Evolutionary conservation across 805 yeast genomes (phyloP).

Genomic region (Candida maris): DNA sequence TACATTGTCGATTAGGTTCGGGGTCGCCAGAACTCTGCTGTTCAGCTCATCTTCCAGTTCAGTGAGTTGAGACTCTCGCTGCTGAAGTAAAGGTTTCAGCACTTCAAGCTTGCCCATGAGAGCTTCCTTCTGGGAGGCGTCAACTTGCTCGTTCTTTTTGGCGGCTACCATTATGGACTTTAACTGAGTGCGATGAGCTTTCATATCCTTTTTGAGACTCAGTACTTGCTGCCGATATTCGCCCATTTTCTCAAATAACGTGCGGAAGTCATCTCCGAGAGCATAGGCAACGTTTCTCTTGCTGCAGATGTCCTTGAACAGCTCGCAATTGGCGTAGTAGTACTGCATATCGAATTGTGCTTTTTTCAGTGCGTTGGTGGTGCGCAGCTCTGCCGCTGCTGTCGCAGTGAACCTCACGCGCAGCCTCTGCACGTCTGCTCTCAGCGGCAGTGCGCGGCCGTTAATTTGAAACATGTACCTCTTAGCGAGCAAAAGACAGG

Average conservation of each 20-base stretch:
- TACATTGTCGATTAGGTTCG: slow-evolving; percentile 53
- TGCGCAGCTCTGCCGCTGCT: slow-evolving; percentile 13
- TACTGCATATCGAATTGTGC: slow-evolving; percentile 35
- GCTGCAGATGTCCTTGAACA: slow-evolving; percentile 27
- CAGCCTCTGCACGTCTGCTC: no score
- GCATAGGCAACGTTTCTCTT: slow-evolving; percentile 33
- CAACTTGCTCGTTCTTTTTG: slow-evolving; percentile 11
- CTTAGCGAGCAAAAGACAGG: no score
- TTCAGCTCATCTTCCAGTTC: slow-evolving; percentile 36
- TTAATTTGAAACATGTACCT: no score
- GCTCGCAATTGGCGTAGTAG: slow-evolving; percentile 27
- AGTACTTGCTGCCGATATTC: slow-evolving; percentile 12
- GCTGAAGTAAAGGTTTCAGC: slow-evolving; percentile 30
- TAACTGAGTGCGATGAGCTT: slow-evolving; percentile 18
- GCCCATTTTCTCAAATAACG: slow-evolving; percentile 16
- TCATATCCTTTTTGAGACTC: slow-evolving; percentile 21
- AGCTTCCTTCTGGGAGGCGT: slow-evolving; percentile 5
- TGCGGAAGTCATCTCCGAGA: slow-evolving; percentile 17
- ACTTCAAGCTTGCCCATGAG: slow-evolving; percentile 18
- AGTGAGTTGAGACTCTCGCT: slow-evolving; percentile 22
- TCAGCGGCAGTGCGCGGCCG: no score
- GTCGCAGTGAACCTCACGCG: no score
- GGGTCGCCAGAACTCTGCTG: slow-evolving; percentile 48
- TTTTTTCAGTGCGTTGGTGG: slow-evolving; percentile 29
- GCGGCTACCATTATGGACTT: slow-evolving; percentile 13